Base-by-base conservation (phyloP, 2,329 filamentous ascomycete genomes). In the Leptographium procerum region DNA sequence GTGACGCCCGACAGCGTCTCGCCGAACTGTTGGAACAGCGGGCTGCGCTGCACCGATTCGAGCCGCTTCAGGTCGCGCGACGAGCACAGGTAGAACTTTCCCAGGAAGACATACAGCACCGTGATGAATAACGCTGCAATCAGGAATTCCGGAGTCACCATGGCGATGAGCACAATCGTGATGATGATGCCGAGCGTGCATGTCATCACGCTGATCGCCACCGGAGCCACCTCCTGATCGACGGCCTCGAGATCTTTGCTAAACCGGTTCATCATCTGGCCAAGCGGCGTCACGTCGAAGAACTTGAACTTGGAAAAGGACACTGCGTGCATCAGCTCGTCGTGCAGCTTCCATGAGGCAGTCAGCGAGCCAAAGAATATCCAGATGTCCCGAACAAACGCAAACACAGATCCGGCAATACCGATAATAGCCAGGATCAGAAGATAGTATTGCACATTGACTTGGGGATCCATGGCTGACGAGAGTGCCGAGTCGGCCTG, bases 181-280 rank as follows among this genome's bases (percentile, higher is more conserved):
- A 95, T 91, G 43, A 94, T 68, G 51, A 97, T 80, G 34, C 77
- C 81, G 60, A 86, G 73, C 1, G 75, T 79, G 65, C 81, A 86
- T n/a, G 77, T 79, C 71, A 86, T 82, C 56, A 86, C 81, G 57
- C 83, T 82, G 64, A 97, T 91, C 26, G 94, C 92, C 47, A 95
- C 85, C 2, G 91, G 90, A 0, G 94, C 91, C 59, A 99, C 89
- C 70, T 99, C 94, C 69, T 99, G 94, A 65, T 99, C 94, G 24
- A 99, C 81, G 13, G 91, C 85, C 70, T 99, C 91, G 16, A 99
- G 82, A 70, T 99, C 94, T 72, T 97, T 97, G 70, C 92, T 97
- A 74, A 99, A 99, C 24, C 94, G 85, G 72, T 99, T 99, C 86
- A 97, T 97, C 66, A 99, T 80, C 72, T 96, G 92, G 14, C 94